A percentile compares a stretch with the other conserved stretches of the same genome.
Evolutionary conservation across 2,329 filamentous ascomycete species (phyloP).

Genomic region (Cladobotryum mycophilum): DNA sequence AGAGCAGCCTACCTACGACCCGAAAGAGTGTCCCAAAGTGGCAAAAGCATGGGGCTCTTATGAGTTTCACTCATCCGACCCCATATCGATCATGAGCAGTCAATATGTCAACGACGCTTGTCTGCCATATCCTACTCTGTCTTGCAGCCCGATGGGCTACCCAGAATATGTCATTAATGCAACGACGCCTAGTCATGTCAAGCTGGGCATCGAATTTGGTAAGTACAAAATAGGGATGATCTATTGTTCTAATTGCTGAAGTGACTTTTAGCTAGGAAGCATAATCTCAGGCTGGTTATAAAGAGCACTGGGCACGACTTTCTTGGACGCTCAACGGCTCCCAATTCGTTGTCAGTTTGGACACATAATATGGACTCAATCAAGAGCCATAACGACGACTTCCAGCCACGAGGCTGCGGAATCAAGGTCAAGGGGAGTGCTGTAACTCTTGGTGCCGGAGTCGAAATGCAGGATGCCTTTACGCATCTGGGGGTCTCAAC

Average conservation of each 20-base stretch:
- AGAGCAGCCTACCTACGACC: constrained; percentile 10
- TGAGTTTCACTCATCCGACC: neutral
- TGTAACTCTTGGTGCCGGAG: too few relatives aligned
- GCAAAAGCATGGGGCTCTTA: neutral
- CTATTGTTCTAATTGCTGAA: neutral
- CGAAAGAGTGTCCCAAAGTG: too few relatives aligned
- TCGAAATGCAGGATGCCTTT: too few relatives aligned
- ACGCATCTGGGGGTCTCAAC: too few relatives aligned
- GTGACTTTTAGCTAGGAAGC: constrained; percentile 20
- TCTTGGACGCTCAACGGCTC: too few relatives aligned
- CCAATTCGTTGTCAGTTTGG: too few relatives aligned
- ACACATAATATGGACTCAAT: too few relatives aligned
- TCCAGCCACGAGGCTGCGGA: too few relatives aligned
- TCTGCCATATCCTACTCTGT: constrained; percentile 28
- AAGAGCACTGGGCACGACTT: too few relatives aligned
- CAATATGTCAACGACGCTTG: constrained; percentile 41
- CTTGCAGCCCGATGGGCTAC: constrained; percentile 21
- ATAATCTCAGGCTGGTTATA: constrained; percentile 27
- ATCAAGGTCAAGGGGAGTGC: too few relatives aligned
- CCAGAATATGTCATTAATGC: constrained; percentile 13
- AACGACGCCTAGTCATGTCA: constrained; percentile 14
- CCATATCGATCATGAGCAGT: constrained; percentile 13
- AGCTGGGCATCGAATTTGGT: constrained; percentile 30
- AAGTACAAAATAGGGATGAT: neutral
- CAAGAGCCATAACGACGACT: too few relatives aligned